Evolutionary conservation across 441 rosid genomes (phyloP).

Genomic region (Dalechampia spathulata): DNA sequence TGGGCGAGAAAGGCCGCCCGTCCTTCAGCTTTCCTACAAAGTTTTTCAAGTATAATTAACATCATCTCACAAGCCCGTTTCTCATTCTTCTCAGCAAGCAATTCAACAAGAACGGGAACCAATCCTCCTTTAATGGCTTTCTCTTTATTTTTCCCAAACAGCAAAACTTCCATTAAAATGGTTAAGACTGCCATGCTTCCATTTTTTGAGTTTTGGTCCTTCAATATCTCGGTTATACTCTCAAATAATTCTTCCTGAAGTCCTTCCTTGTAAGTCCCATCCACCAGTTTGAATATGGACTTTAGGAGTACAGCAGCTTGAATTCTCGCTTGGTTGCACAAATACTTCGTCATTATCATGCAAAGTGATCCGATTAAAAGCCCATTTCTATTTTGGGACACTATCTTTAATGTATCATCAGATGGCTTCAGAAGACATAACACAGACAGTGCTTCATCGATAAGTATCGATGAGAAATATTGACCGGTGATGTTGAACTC

Average conservation of each 20-base stretch:
- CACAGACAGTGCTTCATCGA: slow-evolving; percentile 17
- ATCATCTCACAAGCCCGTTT: slow-evolving; percentile 16
- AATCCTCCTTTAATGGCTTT: slow-evolving; percentile 16
- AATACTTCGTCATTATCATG: slow-evolving; percentile 2
- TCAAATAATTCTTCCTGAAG: slow-evolving; percentile 15
- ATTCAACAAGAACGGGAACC: slow-evolving; percentile 14
- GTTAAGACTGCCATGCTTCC: slow-evolving; percentile 14
- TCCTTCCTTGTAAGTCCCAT: slow-evolving; percentile 12
- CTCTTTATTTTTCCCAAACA: slow-evolving; percentile 15
- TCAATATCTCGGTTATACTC: slow-evolving; percentile 18
- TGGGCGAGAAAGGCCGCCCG: slow-evolving; percentile 18
- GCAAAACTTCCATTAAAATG: slow-evolving; percentile 15
- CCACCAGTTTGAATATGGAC: slow-evolving; percentile 16
- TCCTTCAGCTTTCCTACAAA: slow-evolving; percentile 25
- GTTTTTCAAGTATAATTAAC: slow-evolving; percentile 15
- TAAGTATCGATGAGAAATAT: background rate
- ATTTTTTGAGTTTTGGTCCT: slow-evolving; percentile 18
- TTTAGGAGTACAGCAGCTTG: slow-evolving; percentile 16
- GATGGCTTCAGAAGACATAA: slow-evolving; percentile 18
- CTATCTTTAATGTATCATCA: slow-evolving; percentile 10
- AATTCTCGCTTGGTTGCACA: slow-evolving; percentile 7
- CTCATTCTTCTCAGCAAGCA: slow-evolving; percentile 16
- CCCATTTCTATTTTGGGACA: slow-evolving; percentile 16
- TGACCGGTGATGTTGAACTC: background rate
- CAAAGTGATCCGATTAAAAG: slow-evolving; percentile 11